phyloP scores from a whole-genome alignment of 176 grass and related monocot species.

The Bolboschoenus planiculmis region DNA sequence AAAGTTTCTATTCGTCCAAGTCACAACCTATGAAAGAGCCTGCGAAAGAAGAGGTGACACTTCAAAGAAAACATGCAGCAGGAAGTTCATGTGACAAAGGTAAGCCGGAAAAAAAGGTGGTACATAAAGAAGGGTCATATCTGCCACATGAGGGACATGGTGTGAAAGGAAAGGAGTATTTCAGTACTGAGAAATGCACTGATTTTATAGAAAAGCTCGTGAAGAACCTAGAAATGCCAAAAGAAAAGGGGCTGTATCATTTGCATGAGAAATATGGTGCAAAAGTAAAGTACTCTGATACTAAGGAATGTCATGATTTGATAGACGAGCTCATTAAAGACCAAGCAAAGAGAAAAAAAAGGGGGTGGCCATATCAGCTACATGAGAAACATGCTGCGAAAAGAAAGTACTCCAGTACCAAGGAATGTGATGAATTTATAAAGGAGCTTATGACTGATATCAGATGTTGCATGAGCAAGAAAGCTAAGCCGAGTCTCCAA shows the following conservation, averaged over 20 bases:
- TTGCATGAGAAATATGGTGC: conserved; percentile 34
- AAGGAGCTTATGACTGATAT: conserved; percentile 64
- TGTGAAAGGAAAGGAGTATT: conserved; percentile 36
- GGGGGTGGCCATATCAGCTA: not conserved
- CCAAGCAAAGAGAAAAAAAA: conserved; percentile 25
- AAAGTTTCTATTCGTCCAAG: not conserved
- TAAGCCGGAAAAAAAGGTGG: conserved; percentile 20
- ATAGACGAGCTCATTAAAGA: conserved; percentile 10
- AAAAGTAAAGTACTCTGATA: conserved; percentile 39
- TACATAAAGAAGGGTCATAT: conserved; percentile 24
- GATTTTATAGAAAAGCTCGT: not conserved
- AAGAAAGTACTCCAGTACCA: not conserved
- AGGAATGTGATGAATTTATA: conserved; percentile 52
- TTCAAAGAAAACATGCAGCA: conserved; percentile 12
- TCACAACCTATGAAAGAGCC: not conserved
- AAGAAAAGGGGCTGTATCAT: not conserved
- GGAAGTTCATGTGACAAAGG: conserved; percentile 20
- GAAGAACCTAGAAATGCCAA: conserved; percentile 29
- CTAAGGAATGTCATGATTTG: not conserved
- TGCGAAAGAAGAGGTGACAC: not conserved
- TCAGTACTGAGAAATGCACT: not conserved
- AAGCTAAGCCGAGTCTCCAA: conserved; percentile 31
- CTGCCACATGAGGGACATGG: conserved; percentile 28
- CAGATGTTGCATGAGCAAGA: conserved; percentile 47
- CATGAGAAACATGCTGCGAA: conserved; percentile 30